Evolutionary conservation across 352 stramenopile species (phyloP), one percentile per base, ranked within the genome.

Genomic region (Pythium volutum): DNA sequence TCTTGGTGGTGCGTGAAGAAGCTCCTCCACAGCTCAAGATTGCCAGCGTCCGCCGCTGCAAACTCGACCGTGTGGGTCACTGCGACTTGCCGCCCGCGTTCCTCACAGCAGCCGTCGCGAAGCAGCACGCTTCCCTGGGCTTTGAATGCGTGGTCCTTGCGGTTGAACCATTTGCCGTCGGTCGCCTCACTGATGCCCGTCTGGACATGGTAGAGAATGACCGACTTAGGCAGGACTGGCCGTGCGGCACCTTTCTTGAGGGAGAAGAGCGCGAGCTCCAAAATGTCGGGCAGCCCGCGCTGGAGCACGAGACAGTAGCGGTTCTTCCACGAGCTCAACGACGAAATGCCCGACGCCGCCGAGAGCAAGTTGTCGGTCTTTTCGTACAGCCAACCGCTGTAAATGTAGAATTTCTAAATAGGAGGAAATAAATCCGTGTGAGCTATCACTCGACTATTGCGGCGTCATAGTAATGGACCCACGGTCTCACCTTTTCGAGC

Each of bases 241-340:
- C 83, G 77, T 29, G 72, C 57, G 12, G 67, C 67, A 7, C 62
- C 69, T 25, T 78, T 69, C 42, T 75, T 68, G 69, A 86, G 78
- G 22, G 64, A 75, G 42, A 89, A 93, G 11, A 92, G 73, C 25
- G 80, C 81, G n/a, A 93, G 62, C 67, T 95, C 83, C 8, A 93
- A 55, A 0, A 88, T 60, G 16, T 83, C 70, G 0, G 73, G 75
- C 1, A 85, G 63, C 3, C 80, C 83, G 39, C 81, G 78, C 45
- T 86, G 71, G 16, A 95, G 62, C 3, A 92, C 83, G 22, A 95
- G 78, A 39, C 81, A 90, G 54, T 87, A 84, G 22, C 75, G 66
- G 43, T 38, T 57, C 55, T 69, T 70, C 70, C 70, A 77, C 20
- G 66, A 71, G 43, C 66, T 68, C 34, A 77, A 26, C 23, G 55